Base-by-base conservation (phyloP, 2,329 filamentous ascomycete genomes). In the Fusarium odoratissimum region DNA sequence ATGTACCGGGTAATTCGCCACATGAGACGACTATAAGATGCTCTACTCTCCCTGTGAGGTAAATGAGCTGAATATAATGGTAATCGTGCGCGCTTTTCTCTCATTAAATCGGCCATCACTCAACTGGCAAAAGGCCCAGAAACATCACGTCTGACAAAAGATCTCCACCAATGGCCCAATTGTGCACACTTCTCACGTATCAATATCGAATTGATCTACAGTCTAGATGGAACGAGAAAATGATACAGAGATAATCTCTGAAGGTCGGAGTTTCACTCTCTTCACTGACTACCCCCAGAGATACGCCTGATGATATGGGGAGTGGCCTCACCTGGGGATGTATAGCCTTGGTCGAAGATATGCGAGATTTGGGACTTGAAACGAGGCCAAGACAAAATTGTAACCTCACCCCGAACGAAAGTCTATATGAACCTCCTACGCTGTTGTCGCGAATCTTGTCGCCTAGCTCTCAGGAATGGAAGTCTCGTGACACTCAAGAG, bases 231-330 rank as follows among this genome's bases (percentile, higher is more conserved):
- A 19, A 17, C 7, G 2, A 23, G 19, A n/a, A 4, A 11, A 25
- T 5, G n/a, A 16, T 16, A 14, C 23, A 14, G 37, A n/a, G 4
- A 19, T 12, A 10, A 11, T 17, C 5, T 9, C 23, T 2, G 19
- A 6, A 25, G 33, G 25, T 7, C 10, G 4, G 3, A 7, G 5
- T 7, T 46, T 65, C 12, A 45, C 10, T 5, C 13, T 23, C 2
- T 64, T 64, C n/a, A 1, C 45, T 6, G 1, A 4, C 46, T 64
- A 8, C 54, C 63, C 0, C 3, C 13, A 1, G 48, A 71, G 9
- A 12, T 64, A 16, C 63, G 57, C 3, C 41, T 72, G 4, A 45
- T 46, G 10, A 46, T 71, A 7, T 71, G 54, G 69, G 21, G 56
- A 21, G 28, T 25, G 13, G 49, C 44, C 16, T n/a, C 58, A 5